Percentiles rank a stretch among this genome's conserved stretches.
These are phyloP conservation scores for Helminthosporium solani DNA, from an alignment of 2,329 filamentous ascomycete genomes.

Conservation along the genomic window DNA sequence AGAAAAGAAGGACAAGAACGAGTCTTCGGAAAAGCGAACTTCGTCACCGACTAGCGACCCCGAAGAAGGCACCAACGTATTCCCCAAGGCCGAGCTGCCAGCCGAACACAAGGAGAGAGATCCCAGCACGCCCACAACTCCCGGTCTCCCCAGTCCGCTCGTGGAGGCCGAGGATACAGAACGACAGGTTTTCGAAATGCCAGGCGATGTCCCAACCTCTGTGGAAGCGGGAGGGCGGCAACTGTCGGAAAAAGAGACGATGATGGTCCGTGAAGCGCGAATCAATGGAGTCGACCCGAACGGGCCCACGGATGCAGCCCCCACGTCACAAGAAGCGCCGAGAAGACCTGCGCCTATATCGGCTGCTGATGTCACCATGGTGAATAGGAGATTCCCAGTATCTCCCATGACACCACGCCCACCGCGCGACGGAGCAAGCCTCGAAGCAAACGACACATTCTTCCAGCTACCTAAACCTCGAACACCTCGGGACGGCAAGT, in stretches of 20 bases:
- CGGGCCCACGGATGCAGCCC: conserved; percentile 18
- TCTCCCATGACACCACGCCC: conserved; percentile 36
- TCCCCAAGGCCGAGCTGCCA: conserved; percentile 50
- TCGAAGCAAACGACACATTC: conserved; percentile 35
- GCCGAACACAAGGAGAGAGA: conserved; percentile 22
- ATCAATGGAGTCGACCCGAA: conserved; percentile 49
- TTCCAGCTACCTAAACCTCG: conserved; percentile 29
- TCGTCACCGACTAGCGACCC: conserved; percentile 23
- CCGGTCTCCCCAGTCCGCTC: conserved; percentile 16
- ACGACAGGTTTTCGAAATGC: conserved; percentile 50
- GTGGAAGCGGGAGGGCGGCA: conserved; percentile 52
- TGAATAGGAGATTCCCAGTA: conserved; percentile 27
- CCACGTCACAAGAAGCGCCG: conserved; percentile 19
- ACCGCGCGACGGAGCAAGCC: conserved; percentile 31
- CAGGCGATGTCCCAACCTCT: conserved; percentile 57
- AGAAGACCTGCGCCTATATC: conserved; percentile 26
- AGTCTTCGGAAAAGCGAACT: conserved; percentile 24
- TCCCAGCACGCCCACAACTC: conserved; percentile 9
- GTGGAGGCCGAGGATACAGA: conserved; percentile 42
- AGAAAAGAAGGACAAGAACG: conserved; percentile 17
- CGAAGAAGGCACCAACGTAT: conserved; percentile 34
- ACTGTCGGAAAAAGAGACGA: conserved; percentile 51
- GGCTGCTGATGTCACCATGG: conserved; percentile 29
- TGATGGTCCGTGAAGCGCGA: conserved; percentile 46
- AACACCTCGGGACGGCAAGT: conserved; percentile 21